These are phyloP conservation scores for Ascochyta koolunga DNA, from an alignment of 2,329 filamentous ascomycete genomes.

Conservation along the genomic window DNA sequence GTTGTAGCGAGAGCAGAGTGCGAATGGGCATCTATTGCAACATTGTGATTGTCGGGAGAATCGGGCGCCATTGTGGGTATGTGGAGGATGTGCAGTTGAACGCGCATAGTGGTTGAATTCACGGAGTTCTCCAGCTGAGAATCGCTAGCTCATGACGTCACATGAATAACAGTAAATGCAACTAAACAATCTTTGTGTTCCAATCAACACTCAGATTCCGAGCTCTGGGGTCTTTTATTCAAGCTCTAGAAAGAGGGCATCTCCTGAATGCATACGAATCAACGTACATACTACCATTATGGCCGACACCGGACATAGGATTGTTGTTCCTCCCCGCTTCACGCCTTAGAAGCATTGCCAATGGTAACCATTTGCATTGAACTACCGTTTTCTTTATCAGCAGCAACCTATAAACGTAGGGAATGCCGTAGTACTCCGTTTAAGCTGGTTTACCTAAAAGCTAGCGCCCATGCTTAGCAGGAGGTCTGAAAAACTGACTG, in stretches of 20 bases:
- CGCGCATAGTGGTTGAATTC: neutral
- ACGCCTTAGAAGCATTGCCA: slow-evolving; percentile 1
- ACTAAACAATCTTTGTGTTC: neutral
- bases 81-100: neutral
- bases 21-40: slow-evolving; percentile 15
- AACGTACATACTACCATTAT: neutral
- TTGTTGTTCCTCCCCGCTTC: neutral
- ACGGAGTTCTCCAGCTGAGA: neutral
- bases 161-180: neutral
- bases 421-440: too few relatives aligned
- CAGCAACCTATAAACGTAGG: too few relatives aligned
- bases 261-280: neutral
- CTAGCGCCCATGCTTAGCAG: too few relatives aligned
- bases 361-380: neutral
- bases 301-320: slow-evolving; percentile 4
- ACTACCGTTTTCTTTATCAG: neutral
- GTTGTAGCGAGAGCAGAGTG: slow-evolving; percentile 36
- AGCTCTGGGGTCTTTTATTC: too few relatives aligned
- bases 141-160: slow-evolving; percentile 10
- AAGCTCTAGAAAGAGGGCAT: neutral
- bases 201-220: too few relatives aligned
- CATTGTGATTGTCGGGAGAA: slow-evolving; percentile 5
- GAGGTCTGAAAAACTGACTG: too few relatives aligned
- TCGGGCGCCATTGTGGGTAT: slow-evolving; percentile 1
- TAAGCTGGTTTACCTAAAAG: too few relatives aligned